Evolutionary conservation across 441 rosid genomes (phyloP).

Genomic region (Erysimum pusillum): DNA sequence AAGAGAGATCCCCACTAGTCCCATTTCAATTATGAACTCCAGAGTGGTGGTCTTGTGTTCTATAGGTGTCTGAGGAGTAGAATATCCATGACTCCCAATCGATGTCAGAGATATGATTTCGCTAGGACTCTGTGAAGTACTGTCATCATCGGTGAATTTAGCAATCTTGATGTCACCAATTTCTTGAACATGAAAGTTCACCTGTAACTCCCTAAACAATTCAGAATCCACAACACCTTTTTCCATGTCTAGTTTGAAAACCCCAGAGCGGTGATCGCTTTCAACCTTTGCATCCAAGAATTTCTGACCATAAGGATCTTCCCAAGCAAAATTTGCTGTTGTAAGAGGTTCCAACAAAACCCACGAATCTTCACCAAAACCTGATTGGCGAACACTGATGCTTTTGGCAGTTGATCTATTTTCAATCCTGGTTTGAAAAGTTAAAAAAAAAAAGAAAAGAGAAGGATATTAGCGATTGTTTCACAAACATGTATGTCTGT

Average conservation of each 20-base stretch:
- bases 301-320: conserved; percentile 96
- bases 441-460: conserved; percentile 37
- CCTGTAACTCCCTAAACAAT: conserved; percentile 58
- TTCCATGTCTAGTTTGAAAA: conserved; percentile 77
- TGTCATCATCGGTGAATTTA: conserved; percentile 64
- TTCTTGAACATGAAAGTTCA: conserved; percentile 77
- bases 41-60: conserved; percentile 60
- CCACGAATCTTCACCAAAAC: conserved; percentile 88
- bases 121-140: conserved; percentile 51
- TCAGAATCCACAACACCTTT: conserved; percentile 57
- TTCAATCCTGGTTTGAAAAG: conserved; percentile 75
- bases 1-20: conserved; percentile 88
- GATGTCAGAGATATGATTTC: conserved; percentile 55
- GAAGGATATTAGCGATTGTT: conserved; percentile 15
- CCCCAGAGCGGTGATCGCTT: conserved; percentile 49
- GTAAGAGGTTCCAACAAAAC: conserved; percentile 79
- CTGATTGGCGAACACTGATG: conserved; percentile 89
- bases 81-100: conserved; percentile 57
- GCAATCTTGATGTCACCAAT: conserved; percentile 78
- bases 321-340: conserved; percentile 86
- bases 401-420: conserved; percentile 74
- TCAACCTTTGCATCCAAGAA: conserved; percentile 75
- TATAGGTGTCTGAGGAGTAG: conserved; percentile 53
- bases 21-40: conserved; percentile 91
- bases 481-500: conserved; percentile 20